Evolutionary conservation across 2,329 filamentous ascomycete species (phyloP).

Genomic region (Metarhizium album): DNA sequence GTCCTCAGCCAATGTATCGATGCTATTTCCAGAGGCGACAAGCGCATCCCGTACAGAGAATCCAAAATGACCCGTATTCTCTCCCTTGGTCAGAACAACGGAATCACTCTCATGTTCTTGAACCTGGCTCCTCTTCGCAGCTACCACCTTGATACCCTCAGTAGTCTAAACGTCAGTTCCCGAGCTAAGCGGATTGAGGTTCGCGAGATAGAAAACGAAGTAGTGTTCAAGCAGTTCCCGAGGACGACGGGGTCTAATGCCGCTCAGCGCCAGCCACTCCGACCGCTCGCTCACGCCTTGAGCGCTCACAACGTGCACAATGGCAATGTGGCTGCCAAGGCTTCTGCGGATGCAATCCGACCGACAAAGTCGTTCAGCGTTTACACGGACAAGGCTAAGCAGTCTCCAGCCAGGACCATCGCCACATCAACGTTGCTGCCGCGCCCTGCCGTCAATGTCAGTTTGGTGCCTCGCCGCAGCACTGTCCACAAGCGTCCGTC

Average conservation of each 20-base stretch:
- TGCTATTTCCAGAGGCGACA: slow-evolving; percentile 67
- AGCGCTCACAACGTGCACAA: slow-evolving; percentile 68
- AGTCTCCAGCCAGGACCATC: slow-evolving; percentile 2
- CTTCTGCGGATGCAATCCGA: slow-evolving; percentile 43
- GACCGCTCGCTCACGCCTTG: slow-evolving; percentile 63
- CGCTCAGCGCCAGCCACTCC: slow-evolving; percentile 60
- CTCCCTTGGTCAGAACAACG: slow-evolving; percentile 86
- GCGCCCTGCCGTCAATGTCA: slow-evolving; percentile 21
- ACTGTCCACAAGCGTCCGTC: slow-evolving; percentile 29
- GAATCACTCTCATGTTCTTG: slow-evolving; percentile 91
- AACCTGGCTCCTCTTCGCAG: slow-evolving; percentile 86
- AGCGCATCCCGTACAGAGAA: slow-evolving; percentile 82
- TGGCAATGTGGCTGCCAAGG: slow-evolving; percentile 35
- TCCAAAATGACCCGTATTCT: slow-evolving; percentile 96
- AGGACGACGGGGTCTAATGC: slow-evolving; percentile 35
- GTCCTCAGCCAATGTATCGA: slow-evolving; percentile 92
- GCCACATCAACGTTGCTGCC: slow-evolving; percentile 19
- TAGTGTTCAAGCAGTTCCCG: slow-evolving; percentile 70
- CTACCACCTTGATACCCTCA: slow-evolving; percentile 88
- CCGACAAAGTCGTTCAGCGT: slow-evolving; percentile 79
- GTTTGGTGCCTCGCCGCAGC: slow-evolving; percentile 9
- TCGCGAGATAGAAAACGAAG: slow-evolving; percentile 89
- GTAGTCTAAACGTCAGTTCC: slow-evolving; percentile 89
- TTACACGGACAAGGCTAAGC: slow-evolving; percentile 62
- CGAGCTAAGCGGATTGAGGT: slow-evolving; percentile 94